Percentiles rank a stretch among this genome's conserved stretches.
Evolutionary conservation across 345 rosid genomes (phyloP).

Genomic region (Syzygium jambos): DNA sequence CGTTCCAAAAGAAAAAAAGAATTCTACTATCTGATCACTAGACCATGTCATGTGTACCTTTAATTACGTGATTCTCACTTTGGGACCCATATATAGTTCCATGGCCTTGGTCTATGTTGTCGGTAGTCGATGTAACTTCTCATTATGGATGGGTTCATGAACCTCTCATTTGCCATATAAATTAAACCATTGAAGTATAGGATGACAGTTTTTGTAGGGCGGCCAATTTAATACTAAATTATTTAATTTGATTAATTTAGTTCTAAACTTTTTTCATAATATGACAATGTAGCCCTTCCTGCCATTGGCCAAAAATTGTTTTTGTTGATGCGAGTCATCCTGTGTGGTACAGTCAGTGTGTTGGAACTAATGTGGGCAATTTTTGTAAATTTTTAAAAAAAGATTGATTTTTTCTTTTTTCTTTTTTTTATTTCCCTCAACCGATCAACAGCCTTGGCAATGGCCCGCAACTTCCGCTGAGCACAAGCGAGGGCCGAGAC

Average conservation of each 20-base stretch:
- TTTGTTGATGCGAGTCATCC: accelerated
- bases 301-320: background rate
- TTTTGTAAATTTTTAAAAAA: background rate
- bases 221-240: background rate
- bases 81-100: background rate
- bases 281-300: background rate
- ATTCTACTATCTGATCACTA: background rate
- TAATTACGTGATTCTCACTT: background rate
- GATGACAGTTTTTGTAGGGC: background rate
- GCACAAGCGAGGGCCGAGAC: background rate
- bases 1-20: background rate
- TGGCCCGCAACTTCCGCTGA: accelerated
- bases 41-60: background rate
- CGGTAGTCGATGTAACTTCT: background rate
- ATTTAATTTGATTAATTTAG: background rate
- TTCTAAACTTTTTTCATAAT: background rate
- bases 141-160: background rate
- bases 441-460: background rate
- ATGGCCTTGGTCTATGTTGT: background rate
- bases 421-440: background rate
- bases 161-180: background rate
- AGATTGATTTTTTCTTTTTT: background rate
- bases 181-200: background rate
- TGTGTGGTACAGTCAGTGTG: accelerated
- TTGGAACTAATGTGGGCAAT: background rate